Evolutionary conservation across 495 filamentous ascomycete species (phyloP), one percentile per base, ranked within the genome.

Genomic region (Endocarpon pusillum): DNA sequence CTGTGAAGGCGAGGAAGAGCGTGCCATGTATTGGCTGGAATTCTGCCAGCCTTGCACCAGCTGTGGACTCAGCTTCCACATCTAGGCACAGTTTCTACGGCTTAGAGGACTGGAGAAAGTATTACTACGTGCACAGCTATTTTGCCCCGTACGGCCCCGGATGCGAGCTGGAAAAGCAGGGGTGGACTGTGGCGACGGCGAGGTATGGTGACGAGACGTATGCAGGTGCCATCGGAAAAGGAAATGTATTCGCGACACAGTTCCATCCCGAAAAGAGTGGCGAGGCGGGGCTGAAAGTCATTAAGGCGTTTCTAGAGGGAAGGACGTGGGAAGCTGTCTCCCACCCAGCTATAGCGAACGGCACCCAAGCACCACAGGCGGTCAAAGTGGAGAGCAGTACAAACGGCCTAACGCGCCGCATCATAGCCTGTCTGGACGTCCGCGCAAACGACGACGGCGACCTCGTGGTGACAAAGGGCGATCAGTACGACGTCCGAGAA

Each of bases 1-100:
- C n/a, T n/a, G n/a, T n/a, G n/a, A n/a, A n/a, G n/a, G n/a, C n/a
- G n/a, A n/a, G n/a, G n/a, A 97, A 97, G 50, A 73, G 87, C 22
- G 89, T 97, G 19, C 89, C 89, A 19, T 91, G 96, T 50, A 97
- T 97, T 47, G 89, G 89, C 10, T 97, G 89, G 89, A 97, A 97
- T 49, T 84, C 74, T 20, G 89, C 89, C 25, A n/a, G n/a, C n/a
- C n/a, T n/a, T n/a, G n/a, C n/a, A n/a, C n/a, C n/a, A n/a, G n/a
- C n/a, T n/a, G n/a, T n/a, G n/a, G n/a, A n/a, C n/a, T n/a, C n/a
- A n/a, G n/a, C n/a, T n/a, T n/a, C n/a, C n/a, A 68, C 65, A 38
- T 64, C 68, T 6, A 58, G 53, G 21, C 61, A 58, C 24, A 68
- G 57, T 31, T 62, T 94, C 22, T 94, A 81, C 50, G 86, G 79